Base-by-base conservation (phyloP, 2,329 filamentous ascomycete species). In the Colletotrichum sp. region DNA sequence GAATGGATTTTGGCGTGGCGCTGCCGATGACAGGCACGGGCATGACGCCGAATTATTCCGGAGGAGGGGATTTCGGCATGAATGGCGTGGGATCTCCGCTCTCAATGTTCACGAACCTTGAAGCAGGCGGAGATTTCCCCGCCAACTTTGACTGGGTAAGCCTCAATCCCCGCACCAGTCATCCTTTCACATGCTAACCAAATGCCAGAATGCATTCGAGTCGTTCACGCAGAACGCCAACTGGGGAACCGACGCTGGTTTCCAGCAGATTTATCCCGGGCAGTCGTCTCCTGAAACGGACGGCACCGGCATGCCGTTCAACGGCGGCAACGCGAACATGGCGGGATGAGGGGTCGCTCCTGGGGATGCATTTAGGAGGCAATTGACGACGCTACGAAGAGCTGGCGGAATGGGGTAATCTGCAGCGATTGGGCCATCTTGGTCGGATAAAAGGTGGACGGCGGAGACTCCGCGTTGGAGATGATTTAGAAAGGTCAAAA, bases 131-230 rank as follows among this genome's bases (percentile, higher is more conserved):
- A 55, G 89, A 90, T 49, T 83, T 91, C 66, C 84, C 86, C 39
- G 82, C 85, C 59, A 90, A 89, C 65, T 90, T 92, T 80, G 90
- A 92, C 82, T 92, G 90, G 90, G 90, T 92, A 86, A 82, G 89
- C 80, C 63, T 12, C 59, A 19, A 62, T 13, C 25, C 34, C 13
- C 62, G 16, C n/a, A 15, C 9, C 3, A 5, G n/a, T 19, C 9
- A 5, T 64, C 12, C 62, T 29, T n/a, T 15, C 22, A 39, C 13
- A 22, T n/a, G 25, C 64, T 87, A 76, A 85, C 78, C 30, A 11
- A 34, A 7, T 64, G n/a, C 44, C 69, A 92, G 90, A 88, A 88
- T 59, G 88, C 89, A 15, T 89, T 92, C 64, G 90, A 92, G 76
- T 91, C 87, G 68, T 92, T 89, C 77, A 87, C 90, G 1, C 90